phyloP scores from a whole-genome alignment of 2,329 filamentous ascomycete genomes.

The Colletotrichum neosansevieriae region DNA sequence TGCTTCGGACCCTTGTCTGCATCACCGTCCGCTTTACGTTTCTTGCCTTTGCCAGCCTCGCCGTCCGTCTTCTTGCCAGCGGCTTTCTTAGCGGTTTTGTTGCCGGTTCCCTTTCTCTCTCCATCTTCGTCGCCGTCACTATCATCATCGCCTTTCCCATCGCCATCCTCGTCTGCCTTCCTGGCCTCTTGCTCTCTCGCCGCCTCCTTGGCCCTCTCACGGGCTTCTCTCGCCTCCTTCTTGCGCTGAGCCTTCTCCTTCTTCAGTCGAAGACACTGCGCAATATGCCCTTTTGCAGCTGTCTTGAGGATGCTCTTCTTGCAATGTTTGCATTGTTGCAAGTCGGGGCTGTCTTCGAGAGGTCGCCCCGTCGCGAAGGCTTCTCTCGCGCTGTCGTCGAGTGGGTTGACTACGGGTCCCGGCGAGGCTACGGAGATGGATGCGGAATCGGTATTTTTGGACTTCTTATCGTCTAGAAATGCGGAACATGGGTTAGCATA shows the following conservation, averaged over 20 bases:
- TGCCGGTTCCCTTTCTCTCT: conserved; percentile 55
- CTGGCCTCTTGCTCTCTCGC: conserved; percentile 68
- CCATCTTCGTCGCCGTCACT: conserved; percentile 59
- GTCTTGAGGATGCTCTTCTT: conserved; percentile 87
- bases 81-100: conserved; percentile 70
- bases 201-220: conserved; percentile 74
- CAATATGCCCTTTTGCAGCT: conserved; percentile 82
- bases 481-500: conserved; percentile 4
- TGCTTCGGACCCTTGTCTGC: conserved; percentile 86
- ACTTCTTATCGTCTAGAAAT: conserved; percentile 66
- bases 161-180: conserved; percentile 62
- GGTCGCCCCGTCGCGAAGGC: conserved; percentile 86
- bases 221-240: conserved; percentile 79
- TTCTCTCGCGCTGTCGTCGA: conserved; percentile 81
- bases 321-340: conserved; percentile 92
- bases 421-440: conserved; percentile 58
- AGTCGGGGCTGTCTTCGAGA: conserved; percentile 82
- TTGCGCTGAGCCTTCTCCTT: conserved; percentile 83
- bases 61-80: conserved; percentile 73
- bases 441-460: conserved; percentile 57
- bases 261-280: conserved; percentile 85
- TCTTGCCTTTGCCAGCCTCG: conserved; percentile 76
- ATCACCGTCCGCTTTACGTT: conserved; percentile 80
- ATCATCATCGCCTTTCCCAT: conserved; percentile 64
- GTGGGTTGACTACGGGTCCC: conserved; percentile 70